A percentile compares a stretch with the other conserved stretches of the same genome.
Evolutionary conservation across 192 early-diverging fungal genomes (phyloP).

Genomic region (Globomyces pollinis-pini): DNA sequence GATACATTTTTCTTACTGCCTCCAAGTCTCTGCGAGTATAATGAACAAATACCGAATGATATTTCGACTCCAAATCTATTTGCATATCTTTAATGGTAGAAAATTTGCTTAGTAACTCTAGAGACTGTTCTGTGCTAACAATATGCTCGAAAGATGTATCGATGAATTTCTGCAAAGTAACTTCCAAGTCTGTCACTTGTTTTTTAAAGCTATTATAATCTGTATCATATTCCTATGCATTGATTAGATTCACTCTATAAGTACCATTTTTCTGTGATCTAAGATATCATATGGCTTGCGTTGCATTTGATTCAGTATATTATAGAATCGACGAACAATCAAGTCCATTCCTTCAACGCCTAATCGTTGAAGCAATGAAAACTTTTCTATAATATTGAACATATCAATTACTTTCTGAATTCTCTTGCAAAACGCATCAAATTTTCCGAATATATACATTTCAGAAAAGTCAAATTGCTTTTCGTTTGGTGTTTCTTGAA

Average conservation of each 20-base stretch:
- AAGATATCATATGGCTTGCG: conserved; percentile 62
- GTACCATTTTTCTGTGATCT: conserved; percentile 57
- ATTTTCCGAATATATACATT: conserved; percentile 67
- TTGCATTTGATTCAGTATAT: conserved; percentile 56
- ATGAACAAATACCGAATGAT: conserved; percentile 55
- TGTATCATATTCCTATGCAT: conserved; percentile 48
- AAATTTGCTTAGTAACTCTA: conserved; percentile 48
- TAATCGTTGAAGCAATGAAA: conserved; percentile 45
- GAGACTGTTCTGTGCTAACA: conserved; percentile 53
- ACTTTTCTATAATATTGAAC: conserved; percentile 62
- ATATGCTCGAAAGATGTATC: conserved; percentile 57
- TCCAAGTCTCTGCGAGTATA: conserved; percentile 54
- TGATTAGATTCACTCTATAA: no score
- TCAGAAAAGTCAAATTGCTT: conserved; percentile 63
- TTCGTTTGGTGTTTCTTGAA: conserved; percentile 52
- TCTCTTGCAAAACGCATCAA: conserved; percentile 63
- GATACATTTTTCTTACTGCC: conserved; percentile 56
- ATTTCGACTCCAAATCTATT: conserved; percentile 59
- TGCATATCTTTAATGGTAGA: conserved; percentile 58
- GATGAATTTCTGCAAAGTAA: conserved; percentile 55
- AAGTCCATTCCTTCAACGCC: conserved; percentile 59
- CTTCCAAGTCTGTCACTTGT: conserved; percentile 54
- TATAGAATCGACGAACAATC: conserved; percentile 51
- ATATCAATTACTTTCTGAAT: conserved; percentile 64
- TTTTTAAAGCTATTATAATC: conserved; percentile 60